Evolutionary conservation across 129 eudicot species (phyloP), one percentile per base, ranked within the genome.

Genomic region (Flaveria robusta): DNA sequence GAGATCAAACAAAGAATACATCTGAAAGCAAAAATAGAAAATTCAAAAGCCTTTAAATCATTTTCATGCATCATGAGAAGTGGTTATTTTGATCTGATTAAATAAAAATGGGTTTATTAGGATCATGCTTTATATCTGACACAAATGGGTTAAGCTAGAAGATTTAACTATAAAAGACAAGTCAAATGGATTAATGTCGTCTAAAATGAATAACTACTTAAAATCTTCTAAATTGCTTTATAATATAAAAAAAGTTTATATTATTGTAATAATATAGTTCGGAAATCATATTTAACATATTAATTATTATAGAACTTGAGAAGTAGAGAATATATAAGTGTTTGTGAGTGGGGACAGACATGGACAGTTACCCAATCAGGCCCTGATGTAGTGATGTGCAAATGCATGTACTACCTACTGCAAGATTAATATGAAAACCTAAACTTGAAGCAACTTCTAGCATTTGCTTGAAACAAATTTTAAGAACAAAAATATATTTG

Each of bases 1-100:
- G 20, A 20, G 70, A 84, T 71, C 56, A 75, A 58, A 68, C 27
- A 29, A 62, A 77, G 66, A 49, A 66, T 31, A 60, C 22, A 37
- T 64, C 37, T 23, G 39, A 56, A 7, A 52, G 72, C 51, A 20
- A 20, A 49, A 18, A 75, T 34, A 49, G n/a, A 49, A 47, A 11
- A 74, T 16, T 5, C 37, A 24, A 12, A 58, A 59, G 37, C 66
- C 39, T 12, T 59, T 47, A 15, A 47, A 47, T 42, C 15, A 51
- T 29, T 70, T 46, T 47, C 60, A 26, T 70, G 74, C 60, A 70
- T 29, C 24, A 10, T 26, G 5, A 29, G 68, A 63, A 19, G 68
- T 63, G 22, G 22, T 16, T 59, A 12, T 59, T 59, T 59, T 11
- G 39, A 11, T 26, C n/a, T 14, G 3, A 10, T 19, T 18, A 55